Base-by-base conservation (phyloP, 768 basidiomycete genomes). In the Tricholoma furcatifolium region DNA sequence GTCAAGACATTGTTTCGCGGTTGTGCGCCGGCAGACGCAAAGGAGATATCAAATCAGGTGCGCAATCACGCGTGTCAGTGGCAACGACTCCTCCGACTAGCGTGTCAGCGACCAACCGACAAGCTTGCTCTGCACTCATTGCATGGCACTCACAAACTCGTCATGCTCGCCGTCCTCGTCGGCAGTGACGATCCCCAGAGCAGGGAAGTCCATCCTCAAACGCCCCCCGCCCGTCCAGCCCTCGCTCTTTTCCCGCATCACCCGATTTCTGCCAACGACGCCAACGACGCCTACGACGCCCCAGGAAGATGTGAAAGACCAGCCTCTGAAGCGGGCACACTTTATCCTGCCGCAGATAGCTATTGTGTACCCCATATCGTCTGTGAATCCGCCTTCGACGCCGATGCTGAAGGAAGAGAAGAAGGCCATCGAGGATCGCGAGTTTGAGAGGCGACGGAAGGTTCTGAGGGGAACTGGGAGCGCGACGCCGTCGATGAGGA, bases 351-450 rank as follows among this genome's bases (percentile, higher is more conserved):
- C 91, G 0, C 81, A 89, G 60, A 81, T 97, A 60, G 85, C 83
- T 30, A 90, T 89, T 20, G 84, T 94, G 30, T 98, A 98, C 67
- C 93, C 94, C 0, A 95, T 98, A 66, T 89, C 88, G 23, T 83
- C 87, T 1, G 61, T 85, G 14, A 88, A 88, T 47, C 91, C 96
- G 6, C 95, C 95, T 1, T 89, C 84, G 43, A 90, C 84, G 2
- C 85, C 87, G 0, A 79, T 80, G 2, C 73, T 93, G 47, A 85
- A 84, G 68, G 89, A 92, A 54, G 91, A 95, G 74, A 90, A 89
- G 69, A 75, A 78, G 51, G 80, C 82, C n/a, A 86, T 88, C 36
- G 88, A 91, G 69, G 85, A 87, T 50, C 75, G 80, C 45, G 92
- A 93, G 68, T 70, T 74, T 2, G 87, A 88, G 71, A 73, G 89